Base-by-base conservation (phyloP, 2,329 filamentous ascomycete genomes). In the Colletotrichum siamense region DNA sequence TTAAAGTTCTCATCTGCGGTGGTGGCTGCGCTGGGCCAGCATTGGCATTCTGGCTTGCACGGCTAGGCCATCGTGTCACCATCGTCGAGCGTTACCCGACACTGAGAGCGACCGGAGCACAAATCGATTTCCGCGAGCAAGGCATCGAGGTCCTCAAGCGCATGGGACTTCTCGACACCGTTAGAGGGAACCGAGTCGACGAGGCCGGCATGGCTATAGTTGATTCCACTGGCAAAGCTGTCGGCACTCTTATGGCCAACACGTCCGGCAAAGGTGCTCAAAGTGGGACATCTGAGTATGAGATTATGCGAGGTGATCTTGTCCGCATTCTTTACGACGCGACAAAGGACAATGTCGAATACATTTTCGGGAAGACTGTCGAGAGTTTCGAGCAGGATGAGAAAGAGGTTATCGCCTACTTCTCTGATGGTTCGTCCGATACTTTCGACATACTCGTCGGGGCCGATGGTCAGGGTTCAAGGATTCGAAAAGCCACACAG, bases 281-380 rank as follows among this genome's bases (percentile, higher is more conserved):
- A 62, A 82, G 80, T 24, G 83, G 90, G 28, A 88, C 88, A 0
- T 85, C 83, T 0, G 89, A 92, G 26, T 88, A 86, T 49, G 90
- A 92, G 81, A 91, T 92, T 64, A 87, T 92, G 85, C 83, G 90
- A 10, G 89, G 88, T 0, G 88, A 91, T 69, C 77, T 92, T 34
- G 87, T 85, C 15, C 79, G 79, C 1, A 78, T 91, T 3, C 73
- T 92, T 0, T 85, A 88, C 32, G 83, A 84, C 34, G 78, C 81
- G 2, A 80, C 79, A 1, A 80, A 79, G 22, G 78, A 81, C 13
- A 77, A 79, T 1, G 59, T 81, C 0, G 79, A 76, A 52, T 85
- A 83, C 34, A 18, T 82, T 1, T 86, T 85, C 39, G 81, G 82
- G 8, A 80, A 74, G 1, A 83, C 80, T 4, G 80, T 83, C n/a